These are phyloP conservation scores for Tricholoma matsutake DNA, from an alignment of 768 basidiomycete species.

Conservation along the genomic window DNA sequence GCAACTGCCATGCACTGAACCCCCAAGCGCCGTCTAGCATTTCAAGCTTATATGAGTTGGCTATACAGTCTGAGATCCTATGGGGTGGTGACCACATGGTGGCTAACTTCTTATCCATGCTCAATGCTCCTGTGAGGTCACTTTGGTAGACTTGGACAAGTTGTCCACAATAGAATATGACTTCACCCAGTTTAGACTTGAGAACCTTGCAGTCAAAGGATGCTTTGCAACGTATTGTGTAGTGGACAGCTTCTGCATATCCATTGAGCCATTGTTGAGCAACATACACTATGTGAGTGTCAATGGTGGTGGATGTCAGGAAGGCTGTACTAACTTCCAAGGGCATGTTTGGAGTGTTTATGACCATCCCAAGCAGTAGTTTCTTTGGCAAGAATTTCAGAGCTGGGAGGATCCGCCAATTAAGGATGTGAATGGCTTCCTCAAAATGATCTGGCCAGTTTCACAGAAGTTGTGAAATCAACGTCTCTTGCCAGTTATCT, in stretches of 20 bases:
- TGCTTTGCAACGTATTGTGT: constrained; percentile 21
- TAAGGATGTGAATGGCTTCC: constrained; percentile 20
- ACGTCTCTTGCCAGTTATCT: constrained; percentile 13
- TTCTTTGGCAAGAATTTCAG: constrained; percentile 28
- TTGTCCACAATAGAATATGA: constrained; percentile 22
- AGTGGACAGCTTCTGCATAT: constrained; percentile 9
- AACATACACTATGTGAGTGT: constrained; percentile 24
- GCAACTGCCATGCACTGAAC: constrained; percentile 18
- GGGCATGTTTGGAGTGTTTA: constrained; percentile 24
- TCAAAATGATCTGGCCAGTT: constrained; percentile 33
- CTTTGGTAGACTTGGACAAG: constrained; percentile 24
- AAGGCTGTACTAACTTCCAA: background rate
- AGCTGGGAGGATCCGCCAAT: constrained; percentile 21
- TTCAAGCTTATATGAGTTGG: constrained; percentile 24
- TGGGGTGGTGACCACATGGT: constrained; percentile 30
- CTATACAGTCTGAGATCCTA: constrained; percentile 6
- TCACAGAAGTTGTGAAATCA: constrained; percentile 17
- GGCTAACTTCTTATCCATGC: constrained; percentile 23
- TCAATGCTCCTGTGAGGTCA: constrained; percentile 23
- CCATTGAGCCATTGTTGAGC: constrained; percentile 3
- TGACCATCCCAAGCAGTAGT: constrained; percentile 25
- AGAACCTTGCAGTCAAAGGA: constrained; percentile 25
- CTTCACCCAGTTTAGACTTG: constrained; percentile 8
- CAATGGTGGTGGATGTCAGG: constrained; percentile 5
- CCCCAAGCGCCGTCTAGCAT: constrained; percentile 12